These are phyloP conservation scores for Simplicillium sp. DNA, from an alignment of 2,329 filamentous ascomycete species.

Conservation along the genomic window DNA sequence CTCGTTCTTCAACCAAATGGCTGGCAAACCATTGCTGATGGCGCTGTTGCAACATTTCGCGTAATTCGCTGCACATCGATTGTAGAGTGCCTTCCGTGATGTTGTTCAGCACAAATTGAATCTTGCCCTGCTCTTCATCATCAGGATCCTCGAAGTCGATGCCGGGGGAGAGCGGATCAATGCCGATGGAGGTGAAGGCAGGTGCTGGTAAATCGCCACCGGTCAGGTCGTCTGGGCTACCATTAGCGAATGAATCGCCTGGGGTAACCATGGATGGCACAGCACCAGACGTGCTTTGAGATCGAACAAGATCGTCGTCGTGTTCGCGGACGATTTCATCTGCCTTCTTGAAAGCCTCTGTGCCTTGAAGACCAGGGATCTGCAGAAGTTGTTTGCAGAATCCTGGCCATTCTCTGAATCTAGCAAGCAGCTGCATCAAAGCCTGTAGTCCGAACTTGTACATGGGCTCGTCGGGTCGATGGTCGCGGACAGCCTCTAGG, in stretches of 20 bases:
- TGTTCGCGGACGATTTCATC: constrained; percentile 68
- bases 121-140: constrained; percentile 80
- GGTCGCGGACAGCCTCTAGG: constrained; percentile 86
- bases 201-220: constrained; percentile 51
- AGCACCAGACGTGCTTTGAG: constrained; percentile 40
- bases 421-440: constrained; percentile 74
- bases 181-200: constrained; percentile 69
- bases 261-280: constrained; percentile 24
- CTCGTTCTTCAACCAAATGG: constrained; percentile 90
- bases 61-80: constrained; percentile 74
- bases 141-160: constrained; percentile 71
- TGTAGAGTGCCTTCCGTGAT: constrained; percentile 84
- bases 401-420: constrained; percentile 89
- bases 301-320: constrained; percentile 49
- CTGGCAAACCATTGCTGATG: constrained; percentile 95
- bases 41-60: constrained; percentile 65
- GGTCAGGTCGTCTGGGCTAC: constrained; percentile 54
- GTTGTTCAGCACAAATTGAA: constrained; percentile 94
- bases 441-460: constrained; percentile 97
- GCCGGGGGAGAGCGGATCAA: constrained; percentile 57
- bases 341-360: constrained; percentile 74
- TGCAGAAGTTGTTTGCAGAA: constrained; percentile 81
- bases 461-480: constrained; percentile 77
- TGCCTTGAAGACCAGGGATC: constrained; percentile 72
- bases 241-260: constrained; percentile 55